Conservation (phyloP, 2,329 filamentous ascomycete genomes). For the Ascochyta lentis region DNA sequence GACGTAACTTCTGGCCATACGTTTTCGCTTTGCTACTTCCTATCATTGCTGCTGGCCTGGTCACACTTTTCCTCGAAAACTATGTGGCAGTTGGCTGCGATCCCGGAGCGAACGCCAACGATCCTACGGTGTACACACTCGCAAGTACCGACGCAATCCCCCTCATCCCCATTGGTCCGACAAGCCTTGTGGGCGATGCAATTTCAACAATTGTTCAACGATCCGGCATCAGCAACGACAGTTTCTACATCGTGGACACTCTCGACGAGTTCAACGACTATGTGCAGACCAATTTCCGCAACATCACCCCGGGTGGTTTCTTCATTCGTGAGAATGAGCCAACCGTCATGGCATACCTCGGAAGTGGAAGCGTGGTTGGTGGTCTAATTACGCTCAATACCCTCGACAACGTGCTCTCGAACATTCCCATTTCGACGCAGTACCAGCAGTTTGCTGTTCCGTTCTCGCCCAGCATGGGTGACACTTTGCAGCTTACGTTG, state of each 20-base stretch:
- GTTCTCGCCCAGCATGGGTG: slow-evolving; percentile 70
- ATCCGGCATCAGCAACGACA: slow-evolving; percentile 30
- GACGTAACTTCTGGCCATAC: slow-evolving; percentile 79
- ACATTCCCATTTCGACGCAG: slow-evolving; percentile 72
- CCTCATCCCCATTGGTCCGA: slow-evolving; percentile 52
- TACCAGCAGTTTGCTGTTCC: slow-evolving; percentile 80
- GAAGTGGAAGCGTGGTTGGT: slow-evolving; percentile 66
- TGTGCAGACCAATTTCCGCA: slow-evolving; percentile 67
- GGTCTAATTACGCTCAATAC: slow-evolving; percentile 87
- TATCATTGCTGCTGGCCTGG: slow-evolving; percentile 78
- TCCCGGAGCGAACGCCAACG: slow-evolving; percentile 46
- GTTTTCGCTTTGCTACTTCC: slow-evolving; percentile 77
- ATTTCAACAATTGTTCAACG: slow-evolving; percentile 38
- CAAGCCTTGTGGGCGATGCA: slow-evolving; percentile 36
- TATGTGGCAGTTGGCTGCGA: slow-evolving; percentile 59
- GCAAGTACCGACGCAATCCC: slow-evolving; percentile 29
- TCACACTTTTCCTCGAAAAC: slow-evolving; percentile 74
- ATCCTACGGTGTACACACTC: slow-evolving; percentile 41
- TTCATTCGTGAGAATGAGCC: slow-evolving; percentile 70
- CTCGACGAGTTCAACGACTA: slow-evolving; percentile 72
- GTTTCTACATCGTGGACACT: slow-evolving; percentile 64
- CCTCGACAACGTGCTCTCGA: slow-evolving; percentile 77
- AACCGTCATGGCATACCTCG: slow-evolving; percentile 75
- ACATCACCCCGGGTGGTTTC: slow-evolving; percentile 78
- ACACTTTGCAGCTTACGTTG: slow-evolving; percentile 78